Conservation (phyloP, 208 protist genomes). For the Herpetomonas muscarum region DNA sequence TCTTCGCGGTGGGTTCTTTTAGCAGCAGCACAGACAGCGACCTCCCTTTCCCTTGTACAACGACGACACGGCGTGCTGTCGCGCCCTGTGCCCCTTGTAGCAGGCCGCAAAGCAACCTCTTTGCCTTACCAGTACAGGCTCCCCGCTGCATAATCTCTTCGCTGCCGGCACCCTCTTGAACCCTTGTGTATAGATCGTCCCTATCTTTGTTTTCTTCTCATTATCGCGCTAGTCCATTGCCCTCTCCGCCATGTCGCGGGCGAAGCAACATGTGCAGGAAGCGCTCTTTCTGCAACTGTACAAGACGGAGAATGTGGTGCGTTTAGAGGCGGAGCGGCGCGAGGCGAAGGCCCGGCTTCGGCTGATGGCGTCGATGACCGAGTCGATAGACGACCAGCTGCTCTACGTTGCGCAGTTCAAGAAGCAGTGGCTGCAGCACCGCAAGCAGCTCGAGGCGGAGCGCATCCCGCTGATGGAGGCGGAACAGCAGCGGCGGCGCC, state of each 20-base stretch:
- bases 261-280: slow-evolving; percentile 26
- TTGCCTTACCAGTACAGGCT: not conserved
- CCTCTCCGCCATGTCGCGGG: slow-evolving; percentile 22
- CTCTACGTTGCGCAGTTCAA: slow-evolving; percentile 79
- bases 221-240: slow-evolving; percentile 1
- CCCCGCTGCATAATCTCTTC: too few species aligned
- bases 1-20: too few species aligned
- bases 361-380: slow-evolving; percentile 60
- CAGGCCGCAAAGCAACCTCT: too few species aligned
- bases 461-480: slow-evolving; percentile 47
- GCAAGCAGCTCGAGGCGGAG: slow-evolving; percentile 43
- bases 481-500: slow-evolving; percentile 19
- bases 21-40: too few species aligned
- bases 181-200: not conserved
- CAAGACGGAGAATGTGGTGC: slow-evolving; percentile 75
- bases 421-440: slow-evolving; percentile 78
- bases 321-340: slow-evolving; percentile 68
- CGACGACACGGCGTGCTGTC: too few species aligned
- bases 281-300: slow-evolving; percentile 50
- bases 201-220: slow-evolving; percentile 17
- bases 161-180: too few species aligned
- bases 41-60: too few species aligned
- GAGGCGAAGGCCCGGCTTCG: slow-evolving; percentile 72
- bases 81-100: too few species aligned
- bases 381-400: slow-evolving; percentile 71